A percentile compares a stretch with the other conserved stretches of the same genome.
phyloP scores from a whole-genome alignment of 192 early-diverging fungal genomes.

The Coemansia sp. region DNA sequence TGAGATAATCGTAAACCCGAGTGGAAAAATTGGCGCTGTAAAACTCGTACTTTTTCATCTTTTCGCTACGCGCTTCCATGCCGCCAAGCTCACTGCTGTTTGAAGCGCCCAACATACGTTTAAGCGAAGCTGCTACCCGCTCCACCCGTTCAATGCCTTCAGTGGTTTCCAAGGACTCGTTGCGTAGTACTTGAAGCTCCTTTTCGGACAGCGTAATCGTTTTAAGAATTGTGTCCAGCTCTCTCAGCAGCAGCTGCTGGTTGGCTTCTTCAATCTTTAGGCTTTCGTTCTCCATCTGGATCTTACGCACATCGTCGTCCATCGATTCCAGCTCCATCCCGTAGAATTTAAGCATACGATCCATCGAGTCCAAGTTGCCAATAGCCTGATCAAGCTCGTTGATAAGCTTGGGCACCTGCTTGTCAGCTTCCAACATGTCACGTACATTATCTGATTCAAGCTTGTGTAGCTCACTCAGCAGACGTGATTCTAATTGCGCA shows the following conservation, averaged over 20 bases:
- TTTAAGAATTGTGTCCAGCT: slow-evolving; percentile 76
- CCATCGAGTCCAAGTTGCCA: slow-evolving; percentile 77
- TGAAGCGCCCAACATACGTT: slow-evolving; percentile 62
- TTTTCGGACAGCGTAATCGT: slow-evolving; percentile 63
- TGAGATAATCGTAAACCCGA: slow-evolving; percentile 64
- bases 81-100: slow-evolving; percentile 56
- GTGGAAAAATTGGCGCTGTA: slow-evolving; percentile 65
- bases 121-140: slow-evolving; percentile 63
- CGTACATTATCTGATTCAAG: slow-evolving; percentile 87
- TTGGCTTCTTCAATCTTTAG: slow-evolving; percentile 87
- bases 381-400: slow-evolving; percentile 82
- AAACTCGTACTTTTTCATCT: slow-evolving; percentile 64
- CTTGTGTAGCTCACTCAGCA: slow-evolving; percentile 80
- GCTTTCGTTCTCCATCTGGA: slow-evolving; percentile 87
- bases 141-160: slow-evolving; percentile 61
- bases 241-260: slow-evolving; percentile 80
- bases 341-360: slow-evolving; percentile 83
- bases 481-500: slow-evolving; percentile 76
- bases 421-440: slow-evolving; percentile 89
- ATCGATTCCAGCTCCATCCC: slow-evolving; percentile 86
- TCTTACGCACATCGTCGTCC: slow-evolving; percentile 93
- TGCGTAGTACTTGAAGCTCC: slow-evolving; percentile 61
- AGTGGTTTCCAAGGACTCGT: slow-evolving; percentile 63
- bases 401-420: slow-evolving; percentile 75
- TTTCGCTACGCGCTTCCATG: slow-evolving; percentile 58